These are phyloP conservation scores for Garcia nutans DNA, from an alignment of 345 rosid genomes.

Conservation along the genomic window DNA sequence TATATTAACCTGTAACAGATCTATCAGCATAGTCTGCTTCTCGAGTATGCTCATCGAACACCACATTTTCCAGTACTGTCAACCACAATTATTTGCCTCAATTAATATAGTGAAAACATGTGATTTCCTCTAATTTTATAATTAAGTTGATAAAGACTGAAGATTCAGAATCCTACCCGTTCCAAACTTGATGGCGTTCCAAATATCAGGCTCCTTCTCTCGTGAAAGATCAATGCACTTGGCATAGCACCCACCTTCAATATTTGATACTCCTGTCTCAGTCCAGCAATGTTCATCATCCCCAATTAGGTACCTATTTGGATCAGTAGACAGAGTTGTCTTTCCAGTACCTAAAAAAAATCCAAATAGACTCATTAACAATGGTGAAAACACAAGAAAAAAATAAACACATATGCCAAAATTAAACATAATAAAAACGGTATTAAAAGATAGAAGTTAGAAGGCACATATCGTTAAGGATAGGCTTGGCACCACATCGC, in stretches of 20 bases:
- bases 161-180: constrained; percentile 47
- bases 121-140: background rate
- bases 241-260: constrained; percentile 98
- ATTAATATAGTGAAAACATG: background rate
- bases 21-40: constrained; percentile 87
- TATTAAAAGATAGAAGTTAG: background rate
- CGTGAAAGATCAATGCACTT: constrained; percentile 90
- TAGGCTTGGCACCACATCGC: constrained; percentile 28
- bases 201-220: constrained; percentile 95
- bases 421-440: background rate
- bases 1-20: constrained; percentile 70
- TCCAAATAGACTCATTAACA: constrained; percentile 19
- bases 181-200: constrained; percentile 96
- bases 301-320: constrained; percentile 84
- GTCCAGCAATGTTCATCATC: constrained; percentile 98
- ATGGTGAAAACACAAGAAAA: constrained; percentile 5
- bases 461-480: constrained; percentile 34
- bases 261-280: constrained; percentile 90
- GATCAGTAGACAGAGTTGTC: constrained; percentile 95
- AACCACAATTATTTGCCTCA: constrained; percentile 10
- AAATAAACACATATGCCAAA: background rate
- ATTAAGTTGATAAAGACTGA: background rate
- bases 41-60: constrained; percentile 87
- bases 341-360: constrained; percentile 75
- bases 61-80: constrained; percentile 91